A percentile compares a stretch with the other conserved stretches of the same genome.
Conservation (phyloP, 75 land plant species). For the Picea glauca region DNA sequence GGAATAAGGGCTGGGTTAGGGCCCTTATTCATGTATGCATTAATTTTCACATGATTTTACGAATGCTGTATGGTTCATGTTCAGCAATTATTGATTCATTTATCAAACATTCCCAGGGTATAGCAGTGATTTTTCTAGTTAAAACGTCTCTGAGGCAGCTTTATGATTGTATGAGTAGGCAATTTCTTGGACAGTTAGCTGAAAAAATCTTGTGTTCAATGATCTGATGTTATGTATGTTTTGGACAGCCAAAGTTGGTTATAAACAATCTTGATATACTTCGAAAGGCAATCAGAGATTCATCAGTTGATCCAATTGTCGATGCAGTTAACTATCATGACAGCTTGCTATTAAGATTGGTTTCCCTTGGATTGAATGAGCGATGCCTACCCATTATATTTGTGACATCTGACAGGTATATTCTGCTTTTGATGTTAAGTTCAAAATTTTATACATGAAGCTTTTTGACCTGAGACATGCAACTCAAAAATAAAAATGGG, state of each 20-base stretch:
- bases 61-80: constrained; percentile 7
- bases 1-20: background rate
- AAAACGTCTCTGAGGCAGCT: background rate
- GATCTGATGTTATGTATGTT: constrained; percentile 1
- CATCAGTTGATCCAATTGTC: constrained; percentile 36
- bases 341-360: constrained; percentile 63
- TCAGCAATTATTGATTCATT: constrained; percentile 8
- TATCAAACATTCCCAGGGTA: constrained; percentile 3
- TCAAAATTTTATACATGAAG: background rate
- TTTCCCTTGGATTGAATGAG: constrained; percentile 59
- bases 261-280: constrained; percentile 67
- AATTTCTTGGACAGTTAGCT: background rate
- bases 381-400: constrained; percentile 63
- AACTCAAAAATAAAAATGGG: background rate
- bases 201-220: background rate
- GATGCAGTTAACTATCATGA: constrained; percentile 73
- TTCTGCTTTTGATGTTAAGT: background rate
- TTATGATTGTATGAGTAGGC: background rate
- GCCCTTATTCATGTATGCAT: background rate
- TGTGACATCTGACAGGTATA: constrained; percentile 76
- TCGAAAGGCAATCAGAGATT: constrained; percentile 34
- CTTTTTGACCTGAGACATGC: background rate
- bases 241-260: constrained; percentile 79
- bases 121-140: background rate
- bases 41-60: background rate